Evolutionary conservation across 1,284 basidiomycete species (phyloP).

Genomic region (Papiliotrema nemorosa): DNA sequence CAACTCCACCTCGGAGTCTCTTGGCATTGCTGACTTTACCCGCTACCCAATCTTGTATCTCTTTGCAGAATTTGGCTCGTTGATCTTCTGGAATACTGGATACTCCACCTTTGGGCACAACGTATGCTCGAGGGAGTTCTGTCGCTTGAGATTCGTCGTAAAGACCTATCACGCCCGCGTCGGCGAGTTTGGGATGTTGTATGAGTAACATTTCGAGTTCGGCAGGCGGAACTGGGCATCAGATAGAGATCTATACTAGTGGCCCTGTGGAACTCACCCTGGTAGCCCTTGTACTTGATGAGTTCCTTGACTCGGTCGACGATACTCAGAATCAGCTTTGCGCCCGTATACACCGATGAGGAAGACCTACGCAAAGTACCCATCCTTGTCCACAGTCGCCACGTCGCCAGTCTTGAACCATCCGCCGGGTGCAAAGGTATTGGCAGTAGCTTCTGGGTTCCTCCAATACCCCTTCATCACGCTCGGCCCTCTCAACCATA

Average conservation of each 20-base stretch:
- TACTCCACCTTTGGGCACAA: slow-evolving; percentile 54
- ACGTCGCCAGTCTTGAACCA: slow-evolving; percentile 87
- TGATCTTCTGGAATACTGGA: slow-evolving; percentile 42
- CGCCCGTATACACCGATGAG: background rate
- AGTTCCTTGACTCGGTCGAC: slow-evolving; percentile 65
- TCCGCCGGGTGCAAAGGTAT: slow-evolving; percentile 60
- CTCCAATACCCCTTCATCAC: slow-evolving; percentile 72
- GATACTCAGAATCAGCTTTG: slow-evolving; percentile 22
- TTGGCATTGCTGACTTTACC: slow-evolving; percentile 54
- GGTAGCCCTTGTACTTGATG: slow-evolving; percentile 65
- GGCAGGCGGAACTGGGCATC: slow-evolving; percentile 66
- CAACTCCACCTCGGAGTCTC: slow-evolving; percentile 51
- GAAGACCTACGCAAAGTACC: slow-evolving; percentile 47
- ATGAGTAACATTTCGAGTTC: slow-evolving; percentile 73
- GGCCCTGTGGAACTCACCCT: slow-evolving; percentile 19
- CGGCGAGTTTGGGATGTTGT: slow-evolving; percentile 65
- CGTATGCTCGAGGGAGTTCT: slow-evolving; percentile 73
- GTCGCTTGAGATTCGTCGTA: slow-evolving; percentile 62
- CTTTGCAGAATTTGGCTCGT: slow-evolving; percentile 50
- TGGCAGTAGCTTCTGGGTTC: slow-evolving; percentile 62
- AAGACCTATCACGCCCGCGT: slow-evolving; percentile 70
- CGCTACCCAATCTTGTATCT: slow-evolving; percentile 62
- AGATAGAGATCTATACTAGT: slow-evolving; percentile 1
- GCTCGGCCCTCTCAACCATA: slow-evolving; percentile 72
- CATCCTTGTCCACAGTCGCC: slow-evolving; percentile 60